Evolutionary conservation across 495 filamentous ascomycete genomes (phyloP).

Genomic region (Xylaria scruposa): DNA sequence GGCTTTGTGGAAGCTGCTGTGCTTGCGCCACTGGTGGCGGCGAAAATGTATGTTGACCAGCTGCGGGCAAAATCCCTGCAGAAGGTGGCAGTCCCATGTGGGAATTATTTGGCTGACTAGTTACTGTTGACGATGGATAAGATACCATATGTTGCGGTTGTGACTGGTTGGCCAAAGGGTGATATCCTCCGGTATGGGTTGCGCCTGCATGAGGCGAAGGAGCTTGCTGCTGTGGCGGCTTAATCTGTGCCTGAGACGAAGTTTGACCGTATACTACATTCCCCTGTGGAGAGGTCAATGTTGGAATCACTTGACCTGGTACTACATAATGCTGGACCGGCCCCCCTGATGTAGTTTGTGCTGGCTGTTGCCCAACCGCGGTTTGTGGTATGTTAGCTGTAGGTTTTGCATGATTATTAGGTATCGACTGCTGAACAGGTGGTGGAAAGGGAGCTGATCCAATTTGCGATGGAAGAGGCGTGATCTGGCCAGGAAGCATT

Average conservation of each 20-base stretch:
- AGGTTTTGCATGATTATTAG: slow-evolving; percentile 10
- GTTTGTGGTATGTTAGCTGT: slow-evolving; percentile 14
- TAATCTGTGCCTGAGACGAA: slow-evolving; percentile 26
- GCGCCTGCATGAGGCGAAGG: slow-evolving; percentile 11
- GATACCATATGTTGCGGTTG: slow-evolving; percentile 17
- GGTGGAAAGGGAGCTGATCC: slow-evolving; percentile 30
- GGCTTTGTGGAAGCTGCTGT: slow-evolving; percentile 17
- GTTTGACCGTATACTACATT: slow-evolving; percentile 21
- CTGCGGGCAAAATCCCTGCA: background rate
- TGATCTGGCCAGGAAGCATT: slow-evolving; percentile 42
- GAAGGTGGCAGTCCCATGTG: background rate
- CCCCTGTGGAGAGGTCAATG: slow-evolving; percentile 2
- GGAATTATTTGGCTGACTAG: background rate
- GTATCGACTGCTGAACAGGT: slow-evolving; percentile 1
- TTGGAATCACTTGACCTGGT: slow-evolving; percentile 11
- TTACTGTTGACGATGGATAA: background rate
- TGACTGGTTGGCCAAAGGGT: background rate
- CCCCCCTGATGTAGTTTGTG: slow-evolving; percentile 21
- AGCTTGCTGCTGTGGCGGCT: slow-evolving; percentile 29
- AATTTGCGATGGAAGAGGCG: slow-evolving; percentile 37
- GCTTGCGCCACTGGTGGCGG: slow-evolving; percentile 27
- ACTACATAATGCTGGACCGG: background rate
- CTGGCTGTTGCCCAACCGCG: slow-evolving; percentile 4
- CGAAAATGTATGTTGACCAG: slow-evolving; percentile 13
- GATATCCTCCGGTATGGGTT: background rate